Evolutionary conservation across 352 stramenopile species (phyloP), one percentile per base, ranked within the genome.

Genomic region (Phytophthora kernoviae): DNA sequence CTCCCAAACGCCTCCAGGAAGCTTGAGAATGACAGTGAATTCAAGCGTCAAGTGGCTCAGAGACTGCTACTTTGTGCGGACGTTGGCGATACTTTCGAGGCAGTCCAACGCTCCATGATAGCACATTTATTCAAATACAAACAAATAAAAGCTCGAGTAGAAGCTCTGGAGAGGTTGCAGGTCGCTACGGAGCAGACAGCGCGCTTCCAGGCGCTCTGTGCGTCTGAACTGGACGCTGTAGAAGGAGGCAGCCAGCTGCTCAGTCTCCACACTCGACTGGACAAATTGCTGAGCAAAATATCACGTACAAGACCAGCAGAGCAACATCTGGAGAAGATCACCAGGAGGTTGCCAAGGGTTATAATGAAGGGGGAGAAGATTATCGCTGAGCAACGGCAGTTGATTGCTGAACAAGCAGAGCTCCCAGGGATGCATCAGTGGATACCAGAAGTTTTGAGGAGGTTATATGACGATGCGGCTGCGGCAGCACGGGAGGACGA

Each of bases 21-120:
- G n/a, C 54, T 33, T 33, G 54, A 58, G 7, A 22, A 18, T 11
- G 48, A 98, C 54, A 94, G 87, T 11, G 84, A 82, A 65, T 96
- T 94, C 53, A 49, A 70, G 36, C 56, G 62, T 0, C 49, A 53
- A 41, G 54, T 69, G 11, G 65, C 65, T 7, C 53, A 26, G 7
- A 55, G 57, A 14, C 44, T 73, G 22, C 53, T 58, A 12, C 26
- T 41, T 32, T 69, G 37, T 26, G 65, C 65, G 14, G 59, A 65
- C 32, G 44, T 40, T 6, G 58, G 15, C 24, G 54, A 73, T 44
- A 30, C 52, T 1, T 54, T 69, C 18, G 27, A 20, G 21, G 18
- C 44, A 1, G 22, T 30, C 20, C 21, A 52, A 12, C 37, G 49
- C 24, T 26, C 54, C 26, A 30, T 68, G 11, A 9, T 46, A 2